phyloP scores from a whole-genome alignment of 73 alveolate species.

The Symbiodinium pilosum region DNA sequence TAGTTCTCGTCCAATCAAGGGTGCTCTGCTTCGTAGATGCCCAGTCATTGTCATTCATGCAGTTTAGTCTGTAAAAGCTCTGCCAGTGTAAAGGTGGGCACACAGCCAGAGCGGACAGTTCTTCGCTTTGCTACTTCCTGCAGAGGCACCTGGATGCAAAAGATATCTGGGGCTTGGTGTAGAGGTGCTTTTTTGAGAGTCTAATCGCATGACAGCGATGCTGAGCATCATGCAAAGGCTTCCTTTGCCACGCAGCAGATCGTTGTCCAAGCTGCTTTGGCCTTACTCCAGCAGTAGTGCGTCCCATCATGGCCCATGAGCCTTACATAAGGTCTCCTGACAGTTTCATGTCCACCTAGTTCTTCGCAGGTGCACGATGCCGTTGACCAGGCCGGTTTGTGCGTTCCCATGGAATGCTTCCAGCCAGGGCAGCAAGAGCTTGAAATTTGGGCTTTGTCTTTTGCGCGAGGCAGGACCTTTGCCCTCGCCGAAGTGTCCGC shows the following conservation, averaged over 20 bases:
- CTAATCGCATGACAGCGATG: too few species aligned
- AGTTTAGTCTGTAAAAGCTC: too few species aligned
- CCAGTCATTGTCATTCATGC: too few species aligned
- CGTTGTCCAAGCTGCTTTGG: slow-evolving; percentile 22
- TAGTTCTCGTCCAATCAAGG: too few species aligned
- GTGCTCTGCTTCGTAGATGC: too few species aligned
- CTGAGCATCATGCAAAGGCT: too few species aligned
- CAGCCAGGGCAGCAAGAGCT: neutral
- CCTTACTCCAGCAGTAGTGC: too few species aligned
- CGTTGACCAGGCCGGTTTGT: neutral
- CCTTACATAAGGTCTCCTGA: neutral
- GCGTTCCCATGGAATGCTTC: neutral
- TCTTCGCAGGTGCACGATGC: slow-evolving; percentile 61
- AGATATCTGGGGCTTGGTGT: too few species aligned
- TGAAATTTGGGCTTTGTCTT: neutral
- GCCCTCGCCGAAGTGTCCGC: slow-evolving; percentile 41
- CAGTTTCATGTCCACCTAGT: neutral
- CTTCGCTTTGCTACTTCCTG: neutral
- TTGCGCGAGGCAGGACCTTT: slow-evolving; percentile 35
- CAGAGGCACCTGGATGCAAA: neutral
- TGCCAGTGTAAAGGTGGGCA: neutral
- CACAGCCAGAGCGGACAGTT: neutral
- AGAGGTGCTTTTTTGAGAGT: too few species aligned
- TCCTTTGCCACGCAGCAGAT: slow-evolving; percentile 47
- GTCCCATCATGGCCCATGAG: neutral